Evolutionary conservation across 495 filamentous ascomycete species (phyloP), one percentile per base, ranked within the genome.

Genomic region (Parathielavia hyrcaniae): DNA sequence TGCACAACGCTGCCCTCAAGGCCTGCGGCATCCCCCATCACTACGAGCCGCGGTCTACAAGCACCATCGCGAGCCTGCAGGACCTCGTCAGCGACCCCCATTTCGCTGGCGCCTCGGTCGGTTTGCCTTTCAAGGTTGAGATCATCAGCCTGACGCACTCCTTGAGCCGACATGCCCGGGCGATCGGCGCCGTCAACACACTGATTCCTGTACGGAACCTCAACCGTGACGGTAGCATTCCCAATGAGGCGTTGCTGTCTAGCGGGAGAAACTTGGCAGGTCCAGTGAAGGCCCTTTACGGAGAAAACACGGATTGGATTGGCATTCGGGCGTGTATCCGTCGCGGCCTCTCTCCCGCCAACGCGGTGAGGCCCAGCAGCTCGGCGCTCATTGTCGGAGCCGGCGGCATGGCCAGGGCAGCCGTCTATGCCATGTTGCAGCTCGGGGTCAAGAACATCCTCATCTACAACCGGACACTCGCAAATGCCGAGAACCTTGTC

Each of bases 291-390:
- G 85, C 82, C 0, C 79, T 87, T 53, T 89, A 88, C 61, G 87
- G 87, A 3, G 86, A 89, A 51, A 90, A 90, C 68, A 90, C 86
- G 0, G 87, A 89, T 67, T 90, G 86, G 84, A 82, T 88, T 14
- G 86, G 87, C 14, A 85, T 89, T 22, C 63, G 66, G 26, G 70
- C 72, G 2, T 87, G 84, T 56, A 78, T 89, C 34, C 80, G 79
- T 5, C 82, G 86, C 39, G 86, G 87, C 48, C 77, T 89, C 26
- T 89, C 87, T 0, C 87, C 86, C 1, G 83, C 84, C 17, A 89
- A 90, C 62, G 84, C 84, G 5, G 84, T 89, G 22, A 80, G 82
- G 59, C 75, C 77, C 0, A 81, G 74, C 48, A 86, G 82, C 7
- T 82, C 79, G 0, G 86, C 81, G 0, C 65, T 91, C 12, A 79